These are phyloP conservation scores for Rhodotorula graminis DNA, from an alignment of 768 basidiomycete species.

Conservation along the genomic window DNA sequence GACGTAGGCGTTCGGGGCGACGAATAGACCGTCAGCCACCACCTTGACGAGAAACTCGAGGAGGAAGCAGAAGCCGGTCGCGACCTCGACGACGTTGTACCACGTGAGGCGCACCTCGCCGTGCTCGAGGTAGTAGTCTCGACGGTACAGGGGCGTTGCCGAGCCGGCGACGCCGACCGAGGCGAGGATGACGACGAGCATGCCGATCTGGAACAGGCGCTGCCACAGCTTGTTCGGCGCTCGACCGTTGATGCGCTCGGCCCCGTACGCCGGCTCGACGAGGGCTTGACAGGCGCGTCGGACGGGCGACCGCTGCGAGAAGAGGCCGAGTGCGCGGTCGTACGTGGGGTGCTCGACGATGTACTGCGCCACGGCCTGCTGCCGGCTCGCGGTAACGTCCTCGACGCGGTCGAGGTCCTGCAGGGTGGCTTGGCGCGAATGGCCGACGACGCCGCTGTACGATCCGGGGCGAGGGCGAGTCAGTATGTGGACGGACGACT, in stretches of 20 bases:
- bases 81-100: constrained; percentile 77
- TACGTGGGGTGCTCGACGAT: constrained; percentile 82
- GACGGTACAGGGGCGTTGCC: constrained; percentile 79
- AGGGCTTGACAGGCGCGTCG: constrained; percentile 74
- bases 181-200: constrained; percentile 71
- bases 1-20: constrained; percentile 86
- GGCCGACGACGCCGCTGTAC: not conserved
- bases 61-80: constrained; percentile 58
- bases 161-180: constrained; percentile 76
- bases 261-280: constrained; percentile 71
- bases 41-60: constrained; percentile 84
- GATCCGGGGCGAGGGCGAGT: not conserved
- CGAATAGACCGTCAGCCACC: constrained; percentile 84
- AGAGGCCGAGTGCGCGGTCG: constrained; percentile 83
- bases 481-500: not conserved
- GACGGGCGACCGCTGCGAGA: constrained; percentile 69
- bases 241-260: constrained; percentile 76
- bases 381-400: constrained; percentile 3
- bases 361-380: constrained; percentile 59
- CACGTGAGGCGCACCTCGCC: constrained; percentile 67
- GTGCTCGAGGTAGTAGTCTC: constrained; percentile 59
- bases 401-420: constrained; percentile 6
- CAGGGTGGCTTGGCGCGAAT: constrained; percentile 19
- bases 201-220: constrained; percentile 65
- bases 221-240: constrained; percentile 62